Percentiles rank a stretch among this genome's conserved stretches.
These are phyloP conservation scores for Kwoniella europaea DNA, from an alignment of 768 basidiomycete genomes.

Conservation along the genomic window DNA sequence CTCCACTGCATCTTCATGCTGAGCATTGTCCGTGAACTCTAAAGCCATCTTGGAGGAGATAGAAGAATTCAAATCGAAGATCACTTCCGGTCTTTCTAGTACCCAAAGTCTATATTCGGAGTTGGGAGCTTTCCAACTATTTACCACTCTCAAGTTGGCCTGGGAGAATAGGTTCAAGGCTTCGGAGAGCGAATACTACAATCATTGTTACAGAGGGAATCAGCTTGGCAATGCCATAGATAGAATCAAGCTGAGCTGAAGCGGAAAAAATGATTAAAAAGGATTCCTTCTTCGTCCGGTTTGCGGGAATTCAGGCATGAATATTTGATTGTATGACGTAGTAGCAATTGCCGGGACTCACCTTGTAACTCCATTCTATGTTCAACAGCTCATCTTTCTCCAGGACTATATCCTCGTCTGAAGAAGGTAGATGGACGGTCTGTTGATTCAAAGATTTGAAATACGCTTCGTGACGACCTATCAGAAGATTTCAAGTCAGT, in stretches of 20 bases:
- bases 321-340: not conserved
- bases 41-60: conserved; percentile 1
- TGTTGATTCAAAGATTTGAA: conserved; percentile 72
- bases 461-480: conserved; percentile 79
- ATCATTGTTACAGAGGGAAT: conserved; percentile 64
- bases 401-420: conserved; percentile 62
- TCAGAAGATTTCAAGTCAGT: not conserved
- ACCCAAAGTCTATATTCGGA: conserved; percentile 82
- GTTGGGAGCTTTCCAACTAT: conserved; percentile 79
- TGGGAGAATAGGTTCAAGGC: conserved; percentile 71
- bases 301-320: not conserved
- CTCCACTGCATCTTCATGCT: conserved; percentile 3
- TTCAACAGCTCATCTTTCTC: conserved; percentile 75
- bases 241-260: no score
- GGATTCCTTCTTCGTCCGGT: not conserved
- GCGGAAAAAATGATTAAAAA: no score
- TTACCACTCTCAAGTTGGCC: conserved; percentile 78
- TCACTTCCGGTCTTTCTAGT: conserved; percentile 81
- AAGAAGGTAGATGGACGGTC: conserved; percentile 59
- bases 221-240: no score
- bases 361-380: conserved; percentile 88
- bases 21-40: not conserved
- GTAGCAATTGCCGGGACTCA: conserved; percentile 52
- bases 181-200: conserved; percentile 85
- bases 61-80: conserved; percentile 64